Base-by-base conservation (phyloP, 1,139 yeast genomes). In the Casaregolazyma lundiana region DNA sequence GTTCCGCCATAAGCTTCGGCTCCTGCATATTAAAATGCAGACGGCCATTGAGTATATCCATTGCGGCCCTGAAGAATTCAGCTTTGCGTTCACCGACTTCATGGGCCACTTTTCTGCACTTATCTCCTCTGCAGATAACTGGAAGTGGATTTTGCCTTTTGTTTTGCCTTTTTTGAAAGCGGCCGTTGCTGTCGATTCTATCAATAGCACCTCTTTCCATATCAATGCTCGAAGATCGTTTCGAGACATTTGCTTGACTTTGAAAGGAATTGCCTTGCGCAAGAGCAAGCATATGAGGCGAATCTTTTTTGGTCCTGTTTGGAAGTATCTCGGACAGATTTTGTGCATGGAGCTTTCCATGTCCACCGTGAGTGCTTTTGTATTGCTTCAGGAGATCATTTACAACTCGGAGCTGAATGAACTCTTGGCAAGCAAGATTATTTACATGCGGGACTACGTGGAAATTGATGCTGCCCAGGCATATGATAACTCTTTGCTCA, bases 41-140 rank as follows among this genome's bases (percentile, higher is more conserved):
- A 37, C 41, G 20, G 55, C 48, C 6, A 37, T 54, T 16, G 44
- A 45, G n/a, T 34, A 42, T 6, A 38, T 55, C 15, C 41, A 50
- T 4, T 17, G 24, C 11, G 44, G 37, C 3, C 26, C 36, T 6
- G 18, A 39, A 21, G 56, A 55, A 21, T 60, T 61, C 18, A 52
- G 51, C 15, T 60, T 53, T 46, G 46, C 54, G 32, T 61, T 59
- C 45, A 55, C 65, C n/a, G 65, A 62, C 46, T 61, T 61, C 39
- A 54, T 61, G 34, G 65, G 65, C 17, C 57, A 57, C 41, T 44
- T 60, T 39, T 43, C 50, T 11, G 44, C 52, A 26, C 48, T 61
- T 9, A 47, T 61, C 6, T 58, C 59, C 16, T 42, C 47, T 9
- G 41, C 51, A n/a, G 48, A 38, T 17, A 42, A 38, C 22, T 42